Conservation (phyloP, 345 rosid genomes). For the Rhizophora mangle region DNA sequence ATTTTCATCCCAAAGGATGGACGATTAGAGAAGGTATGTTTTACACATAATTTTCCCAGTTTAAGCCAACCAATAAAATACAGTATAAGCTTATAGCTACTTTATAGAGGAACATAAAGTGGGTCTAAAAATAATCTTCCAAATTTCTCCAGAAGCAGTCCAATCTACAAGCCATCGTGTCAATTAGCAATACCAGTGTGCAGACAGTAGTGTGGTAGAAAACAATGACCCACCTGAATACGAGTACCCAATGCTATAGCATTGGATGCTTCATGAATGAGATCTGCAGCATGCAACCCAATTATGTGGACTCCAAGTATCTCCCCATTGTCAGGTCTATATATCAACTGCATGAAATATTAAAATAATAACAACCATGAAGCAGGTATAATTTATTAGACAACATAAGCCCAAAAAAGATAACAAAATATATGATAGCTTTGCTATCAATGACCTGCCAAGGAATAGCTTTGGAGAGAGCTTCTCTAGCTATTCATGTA, state of each 20-base stretch:
- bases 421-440: neutral
- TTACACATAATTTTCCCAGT: neutral
- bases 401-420: neutral
- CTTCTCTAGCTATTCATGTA: neutral
- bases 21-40: too few relatives aligned
- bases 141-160: neutral
- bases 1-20: neutral
- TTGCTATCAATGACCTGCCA: neutral
- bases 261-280: conserved; percentile 98
- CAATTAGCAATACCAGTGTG: neutral
- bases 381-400: neutral
- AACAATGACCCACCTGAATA: conserved; percentile 51
- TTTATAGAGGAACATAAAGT: neutral
- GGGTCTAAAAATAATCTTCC: neutral
- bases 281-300: conserved; percentile 98
- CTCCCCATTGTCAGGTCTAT: conserved; percentile 95
- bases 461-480: neutral
- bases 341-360: conserved; percentile 66
- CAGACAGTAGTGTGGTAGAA: neutral
- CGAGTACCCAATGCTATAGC: conserved; percentile 89
- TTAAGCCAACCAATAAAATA: too few relatives aligned
- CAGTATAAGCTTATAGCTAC: neutral
- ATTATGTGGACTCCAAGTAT: conserved; percentile 96
- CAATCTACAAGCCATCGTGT: neutral
- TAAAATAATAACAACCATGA: neutral